Evolutionary conservation across 768 basidiomycete species (phyloP), one percentile per base, ranked within the genome.

Genomic region (Gloeopeniophorella convolvens): DNA sequence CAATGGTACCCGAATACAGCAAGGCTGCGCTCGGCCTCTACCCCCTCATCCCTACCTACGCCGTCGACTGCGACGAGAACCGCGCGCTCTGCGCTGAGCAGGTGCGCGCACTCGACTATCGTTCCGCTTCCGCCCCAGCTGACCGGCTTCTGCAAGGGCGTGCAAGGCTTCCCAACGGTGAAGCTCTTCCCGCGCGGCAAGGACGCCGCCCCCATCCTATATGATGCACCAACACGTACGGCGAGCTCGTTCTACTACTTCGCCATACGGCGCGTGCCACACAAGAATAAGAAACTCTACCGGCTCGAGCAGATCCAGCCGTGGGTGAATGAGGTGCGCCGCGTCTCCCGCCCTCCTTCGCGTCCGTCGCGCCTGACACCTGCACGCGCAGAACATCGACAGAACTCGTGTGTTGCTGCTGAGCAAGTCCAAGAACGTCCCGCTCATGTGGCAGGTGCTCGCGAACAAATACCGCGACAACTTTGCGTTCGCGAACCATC

Each of bases 31-130:
- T 78, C 10, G 83, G 79, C 1, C 75, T 96, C 6, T 73, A 80
- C 51, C 92, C 94, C 3, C 72, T 96, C 23, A 72, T 97, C 20
- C 91, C 91, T 0, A 76, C 87, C 48, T 96, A 93, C 65, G 90
- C 92, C 11, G 79, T 97, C n/a, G 90, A 97, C 63, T 97, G 93
- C 56, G 92, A 96, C 60, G 83, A 77, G 12, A 95, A 97, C 67
- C 92, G 85, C 66, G 74, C 71, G 9, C 68, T 97, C 6, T 97
- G 94, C 62, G 78, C 80, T 0, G 82, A 89, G 44, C 86, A 93
- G 72, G 83, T 76, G 51, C 28, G 65, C 51, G 30, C 28, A 50
- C 28, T 26, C 16, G 15, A 23, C 30, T 40, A 15, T n/a, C 11
- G 16, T 27, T 15, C 30, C 8, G 23, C 18, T 18, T 47, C 21